Evolutionary conservation across 2,329 filamentous ascomycete species (phyloP), one percentile per base, ranked within the genome.

Genomic region (Orbilia brochopaga): DNA sequence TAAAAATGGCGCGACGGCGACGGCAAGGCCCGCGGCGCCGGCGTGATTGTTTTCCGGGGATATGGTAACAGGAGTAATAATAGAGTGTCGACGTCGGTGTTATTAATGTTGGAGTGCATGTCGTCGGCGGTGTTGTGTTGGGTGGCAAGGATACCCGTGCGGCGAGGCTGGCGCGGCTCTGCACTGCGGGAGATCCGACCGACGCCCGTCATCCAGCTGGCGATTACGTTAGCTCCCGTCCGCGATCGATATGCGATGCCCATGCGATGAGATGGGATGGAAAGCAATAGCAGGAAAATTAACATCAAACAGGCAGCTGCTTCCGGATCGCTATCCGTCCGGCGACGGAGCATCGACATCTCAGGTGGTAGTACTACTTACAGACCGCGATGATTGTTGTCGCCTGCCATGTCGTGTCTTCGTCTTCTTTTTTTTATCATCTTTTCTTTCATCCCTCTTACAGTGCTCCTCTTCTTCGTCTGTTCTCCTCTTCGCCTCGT

Each of bases 81-180:
- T n/a, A n/a, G n/a, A n/a, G n/a, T n/a, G n/a, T n/a, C n/a, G n/a
- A n/a, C n/a, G n/a, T n/a, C n/a, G n/a, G n/a, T n/a, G n/a, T n/a
- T n/a, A n/a, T n/a, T n/a, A n/a, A n/a, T 48, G 44, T 48, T 48
- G 44, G 44, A 48, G 6, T n/a, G n/a, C n/a, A n/a, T n/a, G n/a
- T n/a, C n/a, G 44, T 19, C 21, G 8, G n/a, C 44, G 44, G 19
- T 48, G 44, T 48, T 19, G 44, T 48, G 40, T 48, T 48, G 44
- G 44, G 5, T 48, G 19, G 44, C 44, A 8, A 48, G 44, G 44
- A 48, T 48, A 48, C 44, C 44, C 44, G 40, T 44, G 40, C 11
- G 5, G 40, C 4, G 2, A 48, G n/a, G 44, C n/a, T 48, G 44
- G 44, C 6, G 44, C n/a, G 44, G 44, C 44, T 48, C 44, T 21